Conservation (phyloP, 1,139 yeast species). For the Petasospora rhodanensis region DNA sequence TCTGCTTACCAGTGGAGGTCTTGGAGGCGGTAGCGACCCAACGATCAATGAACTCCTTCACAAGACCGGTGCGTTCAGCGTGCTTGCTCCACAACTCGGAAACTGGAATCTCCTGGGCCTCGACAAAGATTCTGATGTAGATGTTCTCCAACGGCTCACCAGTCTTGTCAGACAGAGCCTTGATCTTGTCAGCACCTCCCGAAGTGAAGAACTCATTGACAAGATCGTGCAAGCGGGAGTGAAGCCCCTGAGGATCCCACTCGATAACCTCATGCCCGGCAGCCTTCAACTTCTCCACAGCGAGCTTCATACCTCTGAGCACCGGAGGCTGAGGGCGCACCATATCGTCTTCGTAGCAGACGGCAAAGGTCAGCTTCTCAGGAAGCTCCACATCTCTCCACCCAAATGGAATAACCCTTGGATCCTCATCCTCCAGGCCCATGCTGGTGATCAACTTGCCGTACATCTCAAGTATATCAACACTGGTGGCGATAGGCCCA, state of each 20-base stretch:
- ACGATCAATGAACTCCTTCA: slow-evolving; percentile 30
- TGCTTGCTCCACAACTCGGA: slow-evolving; percentile 35
- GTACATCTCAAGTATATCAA: slow-evolving; percentile 63
- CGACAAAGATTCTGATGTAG: slow-evolving; percentile 33
- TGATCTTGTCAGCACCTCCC: slow-evolving; percentile 36
- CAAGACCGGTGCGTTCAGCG: slow-evolving; percentile 29
- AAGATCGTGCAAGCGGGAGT: slow-evolving; percentile 23
- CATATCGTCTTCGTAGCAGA: slow-evolving; percentile 41
- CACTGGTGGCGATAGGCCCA: slow-evolving; percentile 54
- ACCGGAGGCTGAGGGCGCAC: slow-evolving; percentile 62
- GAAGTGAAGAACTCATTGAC: slow-evolving; percentile 28
- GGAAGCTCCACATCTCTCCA: slow-evolving; percentile 34
- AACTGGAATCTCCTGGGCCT: slow-evolving; percentile 30
- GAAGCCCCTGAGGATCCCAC: too few relatives aligned
- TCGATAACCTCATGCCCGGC: slow-evolving; percentile 60
- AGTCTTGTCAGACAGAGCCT: slow-evolving; percentile 19
- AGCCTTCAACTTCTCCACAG: slow-evolving; percentile 40
- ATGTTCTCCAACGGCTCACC: slow-evolving; percentile 39
- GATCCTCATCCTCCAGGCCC: neutral
- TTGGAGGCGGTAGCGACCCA: slow-evolving; percentile 17
- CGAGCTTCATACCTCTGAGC: slow-evolving; percentile 43
- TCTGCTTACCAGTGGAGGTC: slow-evolving; percentile 37
- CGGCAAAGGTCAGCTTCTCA: slow-evolving; percentile 41
- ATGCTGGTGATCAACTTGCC: slow-evolving; percentile 44
- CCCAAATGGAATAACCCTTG: slow-evolving; percentile 39